Base-by-base conservation (phyloP, 345 rosid species). In the Conringia planisiliqua region DNA sequence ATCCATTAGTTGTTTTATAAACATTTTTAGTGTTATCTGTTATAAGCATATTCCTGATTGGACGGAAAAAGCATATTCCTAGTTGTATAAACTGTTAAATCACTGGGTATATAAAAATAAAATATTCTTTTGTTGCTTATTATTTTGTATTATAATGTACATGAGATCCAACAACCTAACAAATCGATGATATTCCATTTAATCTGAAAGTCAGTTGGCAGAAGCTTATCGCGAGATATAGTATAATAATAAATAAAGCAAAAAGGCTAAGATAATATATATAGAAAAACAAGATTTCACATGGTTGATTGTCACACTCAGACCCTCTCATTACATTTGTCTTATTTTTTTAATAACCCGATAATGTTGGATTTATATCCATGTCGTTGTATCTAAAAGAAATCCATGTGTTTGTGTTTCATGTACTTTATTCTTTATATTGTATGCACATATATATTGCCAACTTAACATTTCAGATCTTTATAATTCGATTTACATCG, bases 131-230 rank as follows among this genome's bases (percentile, higher is more conserved):
- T 51, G 55, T 32, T 39, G 62, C 38, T 32, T n/a, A 8, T 55
- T 38, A 35, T 26, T 54, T 10, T 50, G n/a, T 30, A 24, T 30
- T 62, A 24, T 33, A 54, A 40, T 55, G 71, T 27, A 36, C 29
- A 14, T 47, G 54, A 70, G 80, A 77, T 77, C 76, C 76, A 76
- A 63, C 76, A 26, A 70, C 67, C 75, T 48, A 77, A 56, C 70
- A 70, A 70, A 56, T 44, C 14, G 33, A 70, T 18, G 51, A 77
- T 77, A 77, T 55, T 70, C 71, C 52, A 62, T 54, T 70, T 46
- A 17, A 43, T 70, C 62, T 69, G 80, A 70, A 69, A 76, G 59
- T 76, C 75, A 42, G 70, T 76, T 76, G 80, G 75, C 65, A 62
- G 8, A 69, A 54, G 74, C 79, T 68, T 68, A 75, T 68, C 79